A percentile compares a stretch with the other conserved stretches of the same genome.
Evolutionary conservation across 108 stramenopile genomes (phyloP).

Genomic region (Mayamaea pseudoterrestris): DNA sequence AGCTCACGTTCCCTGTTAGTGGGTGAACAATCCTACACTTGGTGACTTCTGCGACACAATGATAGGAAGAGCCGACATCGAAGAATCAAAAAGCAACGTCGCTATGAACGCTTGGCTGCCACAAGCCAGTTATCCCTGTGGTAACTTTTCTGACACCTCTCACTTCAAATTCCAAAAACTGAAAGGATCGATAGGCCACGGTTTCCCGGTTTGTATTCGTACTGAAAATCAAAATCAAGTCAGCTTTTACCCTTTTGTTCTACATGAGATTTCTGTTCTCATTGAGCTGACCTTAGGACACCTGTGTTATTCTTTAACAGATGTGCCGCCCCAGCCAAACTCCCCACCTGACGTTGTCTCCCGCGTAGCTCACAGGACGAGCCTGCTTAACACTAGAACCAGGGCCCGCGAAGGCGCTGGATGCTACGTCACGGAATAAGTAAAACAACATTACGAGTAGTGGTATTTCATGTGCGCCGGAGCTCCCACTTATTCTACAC

Average conservation of each 20-base stretch:
- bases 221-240: constrained; percentile 96
- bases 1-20: constrained; percentile 94
- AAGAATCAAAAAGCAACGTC: constrained; percentile 89
- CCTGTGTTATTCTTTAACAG: constrained; percentile 77
- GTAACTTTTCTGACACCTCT: constrained; percentile 98
- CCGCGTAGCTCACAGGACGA: constrained; percentile 56
- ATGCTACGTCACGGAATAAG: constrained; percentile 85
- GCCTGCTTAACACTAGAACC: constrained; percentile 59
- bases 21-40: constrained; percentile 97
- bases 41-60: constrained; percentile 93
- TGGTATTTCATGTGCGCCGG: constrained; percentile 89
- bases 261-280: constrained; percentile 91
- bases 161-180: constrained; percentile 89
- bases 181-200: constrained; percentile 97
- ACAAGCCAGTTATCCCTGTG: constrained; percentile 98
- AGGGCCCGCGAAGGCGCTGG: constrained; percentile 73
- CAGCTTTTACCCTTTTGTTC: constrained; percentile 91
- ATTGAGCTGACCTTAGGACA: constrained; percentile 95
- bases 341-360: constrained; percentile 91
- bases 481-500: constrained; percentile 96
- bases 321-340: constrained; percentile 94
- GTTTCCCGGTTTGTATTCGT: constrained; percentile 93
- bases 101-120: constrained; percentile 84
- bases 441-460: constrained; percentile 97
- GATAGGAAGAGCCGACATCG: constrained; percentile 94